Evolutionary conservation across 2,329 filamentous ascomycete genomes (phyloP).

Genomic region (Metarhizium album): DNA sequence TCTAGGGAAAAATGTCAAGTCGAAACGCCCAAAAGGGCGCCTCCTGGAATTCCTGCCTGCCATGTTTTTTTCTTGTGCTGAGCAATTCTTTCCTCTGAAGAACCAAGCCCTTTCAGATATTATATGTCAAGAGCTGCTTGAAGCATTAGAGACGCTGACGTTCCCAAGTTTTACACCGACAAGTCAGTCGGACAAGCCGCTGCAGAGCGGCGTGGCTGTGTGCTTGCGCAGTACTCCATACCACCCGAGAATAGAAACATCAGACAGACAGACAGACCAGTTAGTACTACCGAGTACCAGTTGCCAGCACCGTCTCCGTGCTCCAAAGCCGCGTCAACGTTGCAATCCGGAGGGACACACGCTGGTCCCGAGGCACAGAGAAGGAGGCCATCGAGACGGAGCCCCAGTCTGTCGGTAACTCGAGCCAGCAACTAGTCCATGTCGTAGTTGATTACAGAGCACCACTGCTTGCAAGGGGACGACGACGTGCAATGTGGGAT

Average conservation of each 20-base stretch:
- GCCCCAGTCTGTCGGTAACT: not conserved
- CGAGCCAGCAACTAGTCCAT: not conserved
- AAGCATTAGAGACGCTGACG: not conserved
- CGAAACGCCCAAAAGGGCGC: not conserved
- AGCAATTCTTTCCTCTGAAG: not conserved
- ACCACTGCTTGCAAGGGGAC: too few species aligned
- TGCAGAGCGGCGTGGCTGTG: conserved; percentile 1
- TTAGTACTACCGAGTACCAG: too few species aligned
- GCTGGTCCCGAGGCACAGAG: not conserved
- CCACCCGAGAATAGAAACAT: not conserved
- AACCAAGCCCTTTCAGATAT: not conserved
- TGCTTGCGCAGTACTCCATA: not conserved
- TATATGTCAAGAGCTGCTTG: not conserved
- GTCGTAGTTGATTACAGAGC: too few species aligned
- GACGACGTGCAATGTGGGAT: too few species aligned
- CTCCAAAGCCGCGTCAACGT: too few species aligned
- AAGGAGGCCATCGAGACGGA: not conserved
- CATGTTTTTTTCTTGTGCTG: not conserved
- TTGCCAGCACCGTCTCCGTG: too few species aligned
- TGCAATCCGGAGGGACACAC: not conserved
- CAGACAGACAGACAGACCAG: too few species aligned
- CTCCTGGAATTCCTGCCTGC: not conserved
- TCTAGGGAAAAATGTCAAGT: not conserved
- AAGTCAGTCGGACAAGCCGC: not conserved
- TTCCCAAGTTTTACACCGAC: not conserved